These are phyloP conservation scores for Lophiotrema nucula DNA, from an alignment of 495 filamentous ascomycete species.

Conservation along the genomic window DNA sequence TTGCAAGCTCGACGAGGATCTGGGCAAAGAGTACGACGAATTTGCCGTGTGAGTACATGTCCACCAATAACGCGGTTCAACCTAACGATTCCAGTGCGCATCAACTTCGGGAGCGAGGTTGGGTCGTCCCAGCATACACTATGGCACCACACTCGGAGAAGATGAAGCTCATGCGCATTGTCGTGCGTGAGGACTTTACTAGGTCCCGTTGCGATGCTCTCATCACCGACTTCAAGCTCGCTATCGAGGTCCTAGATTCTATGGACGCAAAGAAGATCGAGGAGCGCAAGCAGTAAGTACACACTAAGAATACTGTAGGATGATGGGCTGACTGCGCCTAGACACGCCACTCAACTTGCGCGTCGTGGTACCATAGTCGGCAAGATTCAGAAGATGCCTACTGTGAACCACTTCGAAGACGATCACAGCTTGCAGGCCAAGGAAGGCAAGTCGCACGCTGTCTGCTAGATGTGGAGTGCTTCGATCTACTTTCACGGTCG, in stretches of 20 bases:
- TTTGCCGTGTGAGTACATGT: constrained; percentile 39
- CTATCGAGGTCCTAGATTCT: constrained; percentile 61
- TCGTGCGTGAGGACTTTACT: constrained; percentile 85
- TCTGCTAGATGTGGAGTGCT: no score
- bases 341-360: not conserved
- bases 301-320: not conserved
- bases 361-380: not conserved
- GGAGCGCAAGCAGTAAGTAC: constrained; percentile 60
- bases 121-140: constrained; percentile 91
- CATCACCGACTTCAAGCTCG: constrained; percentile 69
- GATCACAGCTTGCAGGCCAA: constrained; percentile 88
- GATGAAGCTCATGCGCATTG: constrained; percentile 83
- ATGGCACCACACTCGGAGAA: constrained; percentile 81
- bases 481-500: no score
- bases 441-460: constrained; percentile 80
- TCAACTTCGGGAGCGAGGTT: constrained; percentile 76
- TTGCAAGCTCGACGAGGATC: constrained; percentile 64
- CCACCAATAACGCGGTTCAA: constrained; percentile 28
- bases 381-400: not conserved
- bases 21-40: constrained; percentile 72
- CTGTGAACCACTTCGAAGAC: constrained; percentile 34
- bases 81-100: constrained; percentile 52
- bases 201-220: constrained; percentile 71
- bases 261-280: constrained; percentile 70
- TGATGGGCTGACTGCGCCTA: not conserved